Evolutionary conservation across 768 basidiomycete genomes (phyloP), one percentile per base, ranked within the genome.

Genomic region (Phaffia australis): DNA sequence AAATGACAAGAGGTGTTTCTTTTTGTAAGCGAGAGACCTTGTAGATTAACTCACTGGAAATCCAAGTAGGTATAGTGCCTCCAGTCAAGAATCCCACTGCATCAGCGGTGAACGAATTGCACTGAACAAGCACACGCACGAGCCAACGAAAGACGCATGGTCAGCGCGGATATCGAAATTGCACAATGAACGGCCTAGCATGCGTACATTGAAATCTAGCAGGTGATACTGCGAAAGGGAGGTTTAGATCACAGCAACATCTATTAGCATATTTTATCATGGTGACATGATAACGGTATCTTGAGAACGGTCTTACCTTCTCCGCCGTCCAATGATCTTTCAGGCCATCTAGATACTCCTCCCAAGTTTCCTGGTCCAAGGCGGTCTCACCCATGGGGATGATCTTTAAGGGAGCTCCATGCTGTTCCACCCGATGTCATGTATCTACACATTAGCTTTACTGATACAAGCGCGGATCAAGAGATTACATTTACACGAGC

Each of bases 61-160:
- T 88, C 76, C 84, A 90, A 2, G 80, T 70, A 3, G 92, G 92
- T 63, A 95, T 88, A 19, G 83, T 83, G 3, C 81, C 81, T 32
- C 91, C 90, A 0, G 89, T 94, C 57, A 97, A 77, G 73, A 95
- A 92, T 2, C 87, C 90, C 46, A 90, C 78, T 66, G 84, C 84
- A 70, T 94, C 90, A 67, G 86, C 89, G 2, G 90, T 92, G 71
- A 97, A 97, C 1, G 88, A 87, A 75, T 97, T 97, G 76, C 92
- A 95, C 30, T 67, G 9, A 1, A 32, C 29, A 29, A 47, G 8
- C 52, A 54, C 16, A 15, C 35, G 35, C 35, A 42, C 19, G 30
- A 23, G 8, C 29, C 29, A 62, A 21, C 11, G 46, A 49, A 49
- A 11, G 42, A 48, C 7, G 19, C 35, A 49, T 15, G 30, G 19